Conservation (phyloP, 768 basidiomycete genomes). For the Cubamyces lactineus region DNA sequence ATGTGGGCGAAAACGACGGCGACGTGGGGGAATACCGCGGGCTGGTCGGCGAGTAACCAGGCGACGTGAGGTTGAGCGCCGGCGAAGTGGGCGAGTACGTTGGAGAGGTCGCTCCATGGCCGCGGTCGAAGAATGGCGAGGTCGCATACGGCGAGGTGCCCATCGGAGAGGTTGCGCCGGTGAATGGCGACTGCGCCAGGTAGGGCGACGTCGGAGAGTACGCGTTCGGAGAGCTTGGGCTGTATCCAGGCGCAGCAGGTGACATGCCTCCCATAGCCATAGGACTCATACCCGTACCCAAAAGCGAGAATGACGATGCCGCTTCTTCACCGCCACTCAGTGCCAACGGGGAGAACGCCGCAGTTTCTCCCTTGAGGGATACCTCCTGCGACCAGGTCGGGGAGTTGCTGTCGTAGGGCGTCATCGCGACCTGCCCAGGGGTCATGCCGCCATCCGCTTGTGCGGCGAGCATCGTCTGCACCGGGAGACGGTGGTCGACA, state of each 20-base stretch:
- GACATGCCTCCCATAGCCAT: constrained; percentile 86
- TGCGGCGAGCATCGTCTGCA: constrained; percentile 72
- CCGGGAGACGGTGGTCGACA: constrained; percentile 91
- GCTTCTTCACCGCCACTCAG: constrained; percentile 78
- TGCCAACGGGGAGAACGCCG: constrained; percentile 94
- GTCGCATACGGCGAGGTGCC: constrained; percentile 81
- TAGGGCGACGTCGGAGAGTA: constrained; percentile 93
- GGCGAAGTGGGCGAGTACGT: constrained; percentile 91
- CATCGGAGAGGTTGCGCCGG: constrained; percentile 82
- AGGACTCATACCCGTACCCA: constrained; percentile 82
- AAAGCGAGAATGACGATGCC: constrained; percentile 56
- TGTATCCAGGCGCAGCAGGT: constrained; percentile 85
- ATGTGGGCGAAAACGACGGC: constrained; percentile 84
- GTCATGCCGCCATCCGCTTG: constrained; percentile 89
- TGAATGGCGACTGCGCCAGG: constrained; percentile 82
- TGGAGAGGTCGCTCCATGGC: constrained; percentile 72
- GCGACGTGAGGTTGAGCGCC: constrained; percentile 79
- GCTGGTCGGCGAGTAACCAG: constrained; percentile 68
- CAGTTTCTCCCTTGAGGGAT: constrained; percentile 79
- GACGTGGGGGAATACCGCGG: constrained; percentile 87
- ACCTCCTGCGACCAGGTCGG: constrained; percentile 77
- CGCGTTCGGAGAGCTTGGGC: constrained; percentile 87
- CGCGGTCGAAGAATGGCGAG: constrained; percentile 78
- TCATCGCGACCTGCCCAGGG: constrained; percentile 91
- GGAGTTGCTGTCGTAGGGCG: constrained; percentile 93